Conservation (phyloP, 495 filamentous ascomycete species). For the Aspergillus olivimuriae region DNA sequence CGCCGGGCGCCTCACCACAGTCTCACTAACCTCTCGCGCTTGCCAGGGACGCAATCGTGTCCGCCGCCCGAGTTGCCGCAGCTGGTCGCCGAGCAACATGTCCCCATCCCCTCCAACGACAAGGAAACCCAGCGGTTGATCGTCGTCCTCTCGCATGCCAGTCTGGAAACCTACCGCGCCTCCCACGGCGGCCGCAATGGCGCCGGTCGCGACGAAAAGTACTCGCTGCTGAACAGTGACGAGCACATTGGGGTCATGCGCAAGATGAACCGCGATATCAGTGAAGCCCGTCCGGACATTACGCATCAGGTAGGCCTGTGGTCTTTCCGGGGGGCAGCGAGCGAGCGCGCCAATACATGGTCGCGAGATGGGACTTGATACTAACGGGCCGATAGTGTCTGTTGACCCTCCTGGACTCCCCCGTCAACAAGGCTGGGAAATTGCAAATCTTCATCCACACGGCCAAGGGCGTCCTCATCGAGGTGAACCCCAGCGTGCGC, state of each 20-base stretch:
- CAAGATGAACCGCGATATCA: constrained; percentile 98
- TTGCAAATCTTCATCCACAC: constrained; percentile 99
- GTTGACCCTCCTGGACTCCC: constrained; percentile 93
- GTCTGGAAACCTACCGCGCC: constrained; percentile 92
- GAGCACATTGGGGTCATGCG: constrained; percentile 98
- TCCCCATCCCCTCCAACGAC: constrained; percentile 75
- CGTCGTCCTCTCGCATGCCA: constrained; percentile 94
- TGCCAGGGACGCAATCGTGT: constrained; percentile 79
- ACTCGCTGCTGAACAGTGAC: constrained; percentile 93
- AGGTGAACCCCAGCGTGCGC: constrained; percentile 93
- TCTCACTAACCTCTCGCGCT: constrained; percentile 18
- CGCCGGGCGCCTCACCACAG: constrained; percentile 2
- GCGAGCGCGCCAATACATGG: too few species aligned
- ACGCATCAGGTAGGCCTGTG: constrained; percentile 87
- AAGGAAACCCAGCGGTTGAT: constrained; percentile 87
- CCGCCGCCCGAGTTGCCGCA: constrained; percentile 86
- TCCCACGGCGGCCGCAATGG: constrained; percentile 64
- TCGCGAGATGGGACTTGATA: too few species aligned
- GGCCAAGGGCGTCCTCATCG: constrained; percentile 91
- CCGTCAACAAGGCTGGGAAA: constrained; percentile 94
- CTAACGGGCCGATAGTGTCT: constrained; percentile 61
- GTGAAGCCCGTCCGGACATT: constrained; percentile 94
- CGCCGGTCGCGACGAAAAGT: constrained; percentile 78
- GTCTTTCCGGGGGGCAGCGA: too few species aligned
- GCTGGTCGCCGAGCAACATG: constrained; percentile 86